Evolutionary conservation across 1,284 basidiomycete species (phyloP).

Genomic region (Apiotrichum gracile): DNA sequence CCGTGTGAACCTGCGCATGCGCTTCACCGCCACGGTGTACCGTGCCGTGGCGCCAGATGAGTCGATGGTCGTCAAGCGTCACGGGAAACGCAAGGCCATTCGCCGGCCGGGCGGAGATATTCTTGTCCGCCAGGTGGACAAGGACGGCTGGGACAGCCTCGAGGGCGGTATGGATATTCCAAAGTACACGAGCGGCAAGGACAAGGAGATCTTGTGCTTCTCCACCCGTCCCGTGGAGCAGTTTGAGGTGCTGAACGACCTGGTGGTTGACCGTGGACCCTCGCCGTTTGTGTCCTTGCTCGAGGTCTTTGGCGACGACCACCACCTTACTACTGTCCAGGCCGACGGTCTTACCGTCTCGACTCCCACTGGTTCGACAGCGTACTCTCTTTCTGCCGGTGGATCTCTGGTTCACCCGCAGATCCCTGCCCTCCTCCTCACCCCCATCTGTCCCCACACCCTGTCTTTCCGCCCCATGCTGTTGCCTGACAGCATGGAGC

Average conservation of each 20-base stretch:
- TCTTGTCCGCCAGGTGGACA: conserved; percentile 81
- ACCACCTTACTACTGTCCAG: conserved; percentile 98
- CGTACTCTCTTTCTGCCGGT: conserved; percentile 96
- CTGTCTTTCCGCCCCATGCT: conserved; percentile 98
- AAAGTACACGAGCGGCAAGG: conserved; percentile 51
- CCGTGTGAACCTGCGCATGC: conserved; percentile 95
- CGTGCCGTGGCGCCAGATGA: conserved; percentile 71
- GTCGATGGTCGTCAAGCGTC: conserved; percentile 29
- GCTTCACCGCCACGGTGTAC: conserved; percentile 98
- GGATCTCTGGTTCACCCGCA: conserved; percentile 97
- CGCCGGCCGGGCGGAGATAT: conserved; percentile 90
- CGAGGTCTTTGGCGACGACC: conserved; percentile 98
- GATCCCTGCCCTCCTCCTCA: conserved; percentile 93
- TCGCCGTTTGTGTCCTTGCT: conserved; percentile 95
- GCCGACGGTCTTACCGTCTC: conserved; percentile 94
- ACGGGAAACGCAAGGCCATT: conserved; percentile 66
- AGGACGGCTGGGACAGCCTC: conserved; percentile 87
- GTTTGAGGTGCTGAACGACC: conserved; percentile 96
- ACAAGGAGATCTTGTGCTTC: conserved; percentile 98
- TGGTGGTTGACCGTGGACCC: conserved; percentile 96
- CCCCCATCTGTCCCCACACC: conserved; percentile 97
- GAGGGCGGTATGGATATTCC: conserved; percentile 55
- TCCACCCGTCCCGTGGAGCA: conserved; percentile 91
- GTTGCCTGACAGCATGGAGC: conserved; percentile 95
- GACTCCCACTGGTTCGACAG: conserved; percentile 96